phyloP scores from a whole-genome alignment of 768 basidiomycete genomes.

The Lactarius sp. region DNA sequence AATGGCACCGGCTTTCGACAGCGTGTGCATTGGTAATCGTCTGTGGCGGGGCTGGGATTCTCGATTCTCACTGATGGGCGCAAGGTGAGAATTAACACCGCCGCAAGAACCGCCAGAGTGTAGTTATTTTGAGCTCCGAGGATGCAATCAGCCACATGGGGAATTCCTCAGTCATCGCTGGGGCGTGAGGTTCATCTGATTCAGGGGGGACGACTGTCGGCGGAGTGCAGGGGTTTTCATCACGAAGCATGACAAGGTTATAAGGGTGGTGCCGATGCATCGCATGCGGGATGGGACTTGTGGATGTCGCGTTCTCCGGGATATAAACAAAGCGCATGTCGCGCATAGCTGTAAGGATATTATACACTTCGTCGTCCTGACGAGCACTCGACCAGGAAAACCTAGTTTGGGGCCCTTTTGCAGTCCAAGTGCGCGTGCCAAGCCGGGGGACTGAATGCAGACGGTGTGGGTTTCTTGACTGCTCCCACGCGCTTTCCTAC shows the following conservation, averaged over 20 bases:
- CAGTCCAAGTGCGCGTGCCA: background rate
- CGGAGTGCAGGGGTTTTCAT: background rate
- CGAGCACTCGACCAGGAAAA: background rate
- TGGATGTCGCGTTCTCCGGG: background rate
- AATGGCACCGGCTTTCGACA: no score
- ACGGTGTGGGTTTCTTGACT: background rate
- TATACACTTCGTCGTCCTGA: background rate
- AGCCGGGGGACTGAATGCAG: background rate
- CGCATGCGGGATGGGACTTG: background rate
- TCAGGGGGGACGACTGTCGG: background rate
- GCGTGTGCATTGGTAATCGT: no score
- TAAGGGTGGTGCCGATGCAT: background rate
- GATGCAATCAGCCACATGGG: background rate
- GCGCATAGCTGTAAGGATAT: background rate
- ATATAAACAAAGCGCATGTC: slow-evolving; percentile 1
- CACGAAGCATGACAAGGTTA: background rate
- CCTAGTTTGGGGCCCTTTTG: background rate
- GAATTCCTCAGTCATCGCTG: slow-evolving; percentile 1
- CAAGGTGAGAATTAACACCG: background rate
- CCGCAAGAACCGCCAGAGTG: background rate
- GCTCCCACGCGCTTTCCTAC: background rate
- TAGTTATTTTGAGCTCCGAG: background rate
- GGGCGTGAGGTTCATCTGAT: background rate
- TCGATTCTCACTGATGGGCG: background rate
- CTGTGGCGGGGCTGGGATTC: background rate